Percentiles rank a stretch among this genome's conserved stretches.
These are phyloP conservation scores for Pichia sp. DNA, from an alignment of 1,139 yeast species.

Conservation along the genomic window DNA sequence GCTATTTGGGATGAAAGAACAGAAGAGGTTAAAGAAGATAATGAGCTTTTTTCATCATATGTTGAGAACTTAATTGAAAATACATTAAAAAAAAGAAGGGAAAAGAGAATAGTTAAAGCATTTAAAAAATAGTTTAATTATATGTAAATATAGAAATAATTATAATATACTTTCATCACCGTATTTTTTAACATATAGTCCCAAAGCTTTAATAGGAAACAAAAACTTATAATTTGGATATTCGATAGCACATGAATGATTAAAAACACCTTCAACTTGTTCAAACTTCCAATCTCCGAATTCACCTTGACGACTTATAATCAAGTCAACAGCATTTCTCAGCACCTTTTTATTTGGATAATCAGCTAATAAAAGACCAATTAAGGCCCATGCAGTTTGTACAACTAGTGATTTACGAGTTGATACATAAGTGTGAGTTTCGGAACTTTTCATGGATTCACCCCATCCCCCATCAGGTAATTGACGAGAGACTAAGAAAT, in stretches of 20 bases:
- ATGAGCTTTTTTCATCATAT: slow-evolving; percentile 28
- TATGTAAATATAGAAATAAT: too few relatives aligned
- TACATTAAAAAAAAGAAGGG: slow-evolving; percentile 29
- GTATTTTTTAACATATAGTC: slow-evolving; percentile 46
- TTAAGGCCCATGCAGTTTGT: slow-evolving; percentile 90
- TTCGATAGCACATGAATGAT: slow-evolving; percentile 89
- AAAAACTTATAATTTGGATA: slow-evolving; percentile 89
- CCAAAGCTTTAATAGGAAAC: slow-evolving; percentile 90
- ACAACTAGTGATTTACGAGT: slow-evolving; percentile 65
- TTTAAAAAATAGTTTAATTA: not conserved
- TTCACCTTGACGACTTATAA: slow-evolving; percentile 60
- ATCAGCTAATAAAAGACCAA: slow-evolving; percentile 72
- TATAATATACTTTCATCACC: slow-evolving; percentile 18
- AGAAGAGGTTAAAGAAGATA: slow-evolving; percentile 23
- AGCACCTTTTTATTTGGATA: slow-evolving; percentile 70
- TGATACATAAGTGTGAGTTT: slow-evolving; percentile 68
- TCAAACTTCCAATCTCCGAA: slow-evolving; percentile 88
- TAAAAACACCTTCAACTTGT: slow-evolving; percentile 91
- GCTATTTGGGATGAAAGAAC: slow-evolving; percentile 24
- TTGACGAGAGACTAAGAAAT: slow-evolving; percentile 72
- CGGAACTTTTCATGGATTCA: slow-evolving; percentile 80
- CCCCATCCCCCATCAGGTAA: slow-evolving; percentile 96
- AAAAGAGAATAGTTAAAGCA: slow-evolving; percentile 7
- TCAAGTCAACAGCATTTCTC: slow-evolving; percentile 53
- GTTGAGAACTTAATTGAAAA: slow-evolving; percentile 32